Evolutionary conservation across 169 alveolate genomes (phyloP), one percentile per base, ranked within the genome.

Genomic region (Theileria orientalis): DNA sequence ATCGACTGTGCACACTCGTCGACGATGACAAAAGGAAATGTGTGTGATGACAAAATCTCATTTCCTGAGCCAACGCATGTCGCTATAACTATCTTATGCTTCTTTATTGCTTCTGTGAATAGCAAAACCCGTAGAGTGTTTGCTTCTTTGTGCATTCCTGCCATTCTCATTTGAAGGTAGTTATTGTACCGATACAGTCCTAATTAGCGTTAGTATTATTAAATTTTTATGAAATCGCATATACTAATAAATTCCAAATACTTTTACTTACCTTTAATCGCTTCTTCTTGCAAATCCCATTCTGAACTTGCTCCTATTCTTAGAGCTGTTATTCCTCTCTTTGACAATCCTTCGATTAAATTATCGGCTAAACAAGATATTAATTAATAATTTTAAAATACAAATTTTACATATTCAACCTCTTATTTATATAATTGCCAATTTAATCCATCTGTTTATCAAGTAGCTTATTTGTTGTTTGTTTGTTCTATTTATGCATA

Each of bases 1-100:
- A 78, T 90, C 23, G 95, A 83, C 76, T 93, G 96, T 47, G 96
- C 91, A 70, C 95, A 90, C 63, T 93, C 96, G 41, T 93, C 96
- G 40, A 93, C 86, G 37, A 93, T 78, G 23, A 93, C 96, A 51
- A 90, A 79, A 41, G 88, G 86, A 51, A 93, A 93, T 35, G 80
- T 66, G 67, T 75, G 85, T 13, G 76, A 85, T 68, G 80, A 87
- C 54, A 93, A 72, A 60, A 90, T 76, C 77, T 93, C 95, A 82
- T 90, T 92, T 2, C 95, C 95, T 35, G 94, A 80, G 11, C 96
- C 96, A 32, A 92, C 91, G 44, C 96, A 92, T 0, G 96, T 92
- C 21, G 96, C 95, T 30, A 91, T 90, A 59, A 92, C 84, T 59
- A 92, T 91, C 52, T 85, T 83, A 56, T 87, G 84, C 83, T 85